Percentiles rank a stretch among this genome's conserved stretches.
Evolutionary conservation across 1,284 basidiomycete genomes (phyloP).

Genomic region (Rhodotorula sp.): DNA sequence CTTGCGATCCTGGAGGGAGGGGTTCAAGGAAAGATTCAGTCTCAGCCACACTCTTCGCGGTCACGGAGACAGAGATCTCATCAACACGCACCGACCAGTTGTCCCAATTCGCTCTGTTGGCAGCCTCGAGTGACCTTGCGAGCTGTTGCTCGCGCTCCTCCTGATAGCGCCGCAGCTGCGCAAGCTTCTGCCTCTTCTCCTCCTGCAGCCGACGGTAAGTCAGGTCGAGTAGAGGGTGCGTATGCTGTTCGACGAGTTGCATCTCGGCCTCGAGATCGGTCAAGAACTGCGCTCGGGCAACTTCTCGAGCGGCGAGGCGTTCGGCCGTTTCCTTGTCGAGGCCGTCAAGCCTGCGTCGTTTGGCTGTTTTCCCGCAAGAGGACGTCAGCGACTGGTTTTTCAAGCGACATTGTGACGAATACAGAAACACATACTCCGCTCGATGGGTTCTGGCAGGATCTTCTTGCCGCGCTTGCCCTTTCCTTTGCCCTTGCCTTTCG

Average conservation of each 20-base stretch:
- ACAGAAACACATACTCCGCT: constrained; percentile 12
- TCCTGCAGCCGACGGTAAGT: constrained; percentile 10
- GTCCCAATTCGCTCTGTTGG: constrained; percentile 11
- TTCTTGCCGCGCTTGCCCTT: constrained; percentile 8
- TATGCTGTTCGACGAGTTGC: constrained; percentile 7
- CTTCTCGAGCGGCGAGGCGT: constrained; percentile 14
- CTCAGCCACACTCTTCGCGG: neutral
- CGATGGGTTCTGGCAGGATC: constrained; percentile 8
- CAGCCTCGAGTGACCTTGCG: constrained; percentile 5
- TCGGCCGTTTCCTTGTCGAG: constrained; percentile 7
- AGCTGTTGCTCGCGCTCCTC: constrained; percentile 18
- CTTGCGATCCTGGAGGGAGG: constrained; percentile 16
- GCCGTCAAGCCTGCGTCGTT: constrained; percentile 22
- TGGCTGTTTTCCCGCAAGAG: constrained; percentile 8
- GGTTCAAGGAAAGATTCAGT: too few species aligned
- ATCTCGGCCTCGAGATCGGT: constrained; percentile 29
- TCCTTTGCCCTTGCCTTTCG: constrained; percentile 10
- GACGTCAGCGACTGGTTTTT: neutral
- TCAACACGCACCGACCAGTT: constrained; percentile 21
- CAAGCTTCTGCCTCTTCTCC: constrained; percentile 25
- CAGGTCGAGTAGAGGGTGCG: constrained; percentile 27
- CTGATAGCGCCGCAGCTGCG: constrained; percentile 8
- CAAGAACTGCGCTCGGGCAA: constrained; percentile 11
- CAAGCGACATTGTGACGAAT: neutral
- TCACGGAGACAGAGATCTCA: neutral